Percentiles rank a stretch among this genome's conserved stretches.
Evolutionary conservation across 371 early-diverging fungal species (phyloP).

Genomic region (Chytridiales sp.): DNA sequence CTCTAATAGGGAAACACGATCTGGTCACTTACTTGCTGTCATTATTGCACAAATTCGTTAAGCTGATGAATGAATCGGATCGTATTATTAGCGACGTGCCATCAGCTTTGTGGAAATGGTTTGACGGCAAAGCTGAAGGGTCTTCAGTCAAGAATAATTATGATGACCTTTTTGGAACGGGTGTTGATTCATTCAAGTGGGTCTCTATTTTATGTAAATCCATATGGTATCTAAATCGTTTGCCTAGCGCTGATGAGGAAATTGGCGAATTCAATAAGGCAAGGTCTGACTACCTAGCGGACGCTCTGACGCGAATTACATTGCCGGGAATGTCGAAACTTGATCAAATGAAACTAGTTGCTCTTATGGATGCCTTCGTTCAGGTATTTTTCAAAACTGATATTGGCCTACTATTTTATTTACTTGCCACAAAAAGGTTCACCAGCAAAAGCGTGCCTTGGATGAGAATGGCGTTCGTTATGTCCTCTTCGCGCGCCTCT

Average conservation of each 20-base stretch:
- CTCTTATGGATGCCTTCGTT: constrained; percentile 62
- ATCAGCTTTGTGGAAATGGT: constrained; percentile 45
- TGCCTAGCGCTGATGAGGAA: not conserved
- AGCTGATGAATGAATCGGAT: constrained; percentile 31
- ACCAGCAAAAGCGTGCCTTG: constrained; percentile 66
- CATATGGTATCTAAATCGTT: constrained; percentile 10
- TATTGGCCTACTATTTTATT: not conserved
- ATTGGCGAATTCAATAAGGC: constrained; percentile 43
- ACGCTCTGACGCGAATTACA: constrained; percentile 25
- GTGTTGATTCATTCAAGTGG: constrained; percentile 17
- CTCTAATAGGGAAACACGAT: constrained; percentile 65
- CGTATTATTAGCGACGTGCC: constrained; percentile 32
- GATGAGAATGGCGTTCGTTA: constrained; percentile 90
- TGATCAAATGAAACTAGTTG: constrained; percentile 53
- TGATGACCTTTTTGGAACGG: constrained; percentile 43
- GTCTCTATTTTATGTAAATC: not conserved
- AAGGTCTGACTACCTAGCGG: constrained; percentile 33
- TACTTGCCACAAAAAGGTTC: constrained; percentile 48
- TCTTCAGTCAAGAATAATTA: constrained; percentile 27
- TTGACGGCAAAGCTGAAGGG: constrained; percentile 19
- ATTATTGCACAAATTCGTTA: constrained; percentile 41
- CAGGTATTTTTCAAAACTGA: too few species aligned
- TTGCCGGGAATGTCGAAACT: constrained; percentile 32
- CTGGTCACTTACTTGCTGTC: constrained; percentile 60
- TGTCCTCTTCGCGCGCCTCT: constrained; percentile 68